A percentile compares a stretch with the other conserved stretches of the same genome.
Conservation (phyloP, 257 asterid genomes). For the Solanum habrochaites region DNA sequence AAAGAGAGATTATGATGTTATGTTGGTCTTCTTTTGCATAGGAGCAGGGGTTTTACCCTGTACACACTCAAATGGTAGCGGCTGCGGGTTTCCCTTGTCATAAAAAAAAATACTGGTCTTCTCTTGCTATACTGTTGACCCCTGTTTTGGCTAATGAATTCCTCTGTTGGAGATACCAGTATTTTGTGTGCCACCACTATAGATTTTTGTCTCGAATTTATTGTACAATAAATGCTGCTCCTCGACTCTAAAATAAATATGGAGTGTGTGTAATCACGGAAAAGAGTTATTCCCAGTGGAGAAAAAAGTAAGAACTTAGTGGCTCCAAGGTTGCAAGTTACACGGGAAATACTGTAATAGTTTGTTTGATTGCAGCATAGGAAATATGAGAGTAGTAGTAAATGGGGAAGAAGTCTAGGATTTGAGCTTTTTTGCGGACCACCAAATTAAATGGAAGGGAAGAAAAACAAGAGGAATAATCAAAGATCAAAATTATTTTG, state of each 20-base stretch:
- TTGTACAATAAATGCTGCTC: not conserved
- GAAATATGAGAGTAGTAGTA: not conserved
- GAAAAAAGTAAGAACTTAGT: not conserved
- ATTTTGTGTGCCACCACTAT: not conserved
- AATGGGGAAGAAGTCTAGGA: not conserved
- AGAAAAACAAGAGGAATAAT: not conserved
- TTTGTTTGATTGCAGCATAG: not conserved
- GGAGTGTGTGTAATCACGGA: not conserved
- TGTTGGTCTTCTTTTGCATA: not conserved
- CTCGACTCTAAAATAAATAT: not conserved
- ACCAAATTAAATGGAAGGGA: not conserved
- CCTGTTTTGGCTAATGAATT: not conserved
- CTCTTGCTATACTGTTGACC: not conserved
- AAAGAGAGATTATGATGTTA: not conserved
- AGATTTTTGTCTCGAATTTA: not conserved
- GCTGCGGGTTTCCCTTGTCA: too few relatives aligned
- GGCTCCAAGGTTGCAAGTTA: not conserved
- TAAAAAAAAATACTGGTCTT: not conserved
- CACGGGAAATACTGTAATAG: not conserved
- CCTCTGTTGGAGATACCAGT: not conserved
- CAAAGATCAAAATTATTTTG: too few relatives aligned
- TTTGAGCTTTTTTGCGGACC: not conserved
- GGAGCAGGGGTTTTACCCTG: too few relatives aligned
- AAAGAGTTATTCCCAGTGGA: not conserved
- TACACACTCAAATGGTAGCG: too few relatives aligned